Percentiles rank a stretch among this genome's conserved stretches.
Evolutionary conservation across 2,329 filamentous ascomycete genomes (phyloP).

Genomic region (Berkeleyomyces basicola): DNA sequence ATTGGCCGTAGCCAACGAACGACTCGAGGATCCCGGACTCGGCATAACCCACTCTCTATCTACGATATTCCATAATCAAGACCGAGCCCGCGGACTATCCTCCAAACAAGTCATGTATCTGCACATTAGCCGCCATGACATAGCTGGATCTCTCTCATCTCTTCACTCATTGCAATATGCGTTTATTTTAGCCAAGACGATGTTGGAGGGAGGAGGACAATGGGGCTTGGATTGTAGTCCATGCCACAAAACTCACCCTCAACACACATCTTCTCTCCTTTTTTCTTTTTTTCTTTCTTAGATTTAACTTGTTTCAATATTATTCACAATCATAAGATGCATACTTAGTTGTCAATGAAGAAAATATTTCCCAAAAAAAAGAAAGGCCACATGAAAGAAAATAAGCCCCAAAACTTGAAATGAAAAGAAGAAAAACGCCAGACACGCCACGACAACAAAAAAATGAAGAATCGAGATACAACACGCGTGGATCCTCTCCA

Average conservation of each 20-base stretch:
- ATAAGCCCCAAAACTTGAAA: not conserved
- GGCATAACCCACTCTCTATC: not conserved
- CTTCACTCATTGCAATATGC: not conserved
- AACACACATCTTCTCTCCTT: constrained; percentile 21
- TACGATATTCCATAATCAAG: not conserved
- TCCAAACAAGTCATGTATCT: not conserved
- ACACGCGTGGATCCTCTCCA: not conserved
- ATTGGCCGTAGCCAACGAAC: not conserved
- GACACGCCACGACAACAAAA: not conserved
- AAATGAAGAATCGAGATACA: not conserved
- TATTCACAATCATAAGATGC: constrained; percentile 1
- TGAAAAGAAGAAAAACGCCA: not conserved
- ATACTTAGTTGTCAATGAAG: not conserved
- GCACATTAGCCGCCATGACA: not conserved
- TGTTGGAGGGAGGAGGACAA: not conserved
- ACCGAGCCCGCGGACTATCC: not conserved
- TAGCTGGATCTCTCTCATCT: not conserved
- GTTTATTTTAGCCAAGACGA: not conserved
- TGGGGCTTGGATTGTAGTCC: too few species aligned
- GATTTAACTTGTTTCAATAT: not conserved
- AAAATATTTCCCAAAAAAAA: not conserved
- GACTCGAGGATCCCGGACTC: not conserved
- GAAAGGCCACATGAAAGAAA: not conserved
- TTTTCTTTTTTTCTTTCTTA: not conserved
- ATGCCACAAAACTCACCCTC: constrained; percentile 11